Evolutionary conservation across 2,329 filamentous ascomycete genomes (phyloP).

Genomic region (Biscogniauxia mediterranea): DNA sequence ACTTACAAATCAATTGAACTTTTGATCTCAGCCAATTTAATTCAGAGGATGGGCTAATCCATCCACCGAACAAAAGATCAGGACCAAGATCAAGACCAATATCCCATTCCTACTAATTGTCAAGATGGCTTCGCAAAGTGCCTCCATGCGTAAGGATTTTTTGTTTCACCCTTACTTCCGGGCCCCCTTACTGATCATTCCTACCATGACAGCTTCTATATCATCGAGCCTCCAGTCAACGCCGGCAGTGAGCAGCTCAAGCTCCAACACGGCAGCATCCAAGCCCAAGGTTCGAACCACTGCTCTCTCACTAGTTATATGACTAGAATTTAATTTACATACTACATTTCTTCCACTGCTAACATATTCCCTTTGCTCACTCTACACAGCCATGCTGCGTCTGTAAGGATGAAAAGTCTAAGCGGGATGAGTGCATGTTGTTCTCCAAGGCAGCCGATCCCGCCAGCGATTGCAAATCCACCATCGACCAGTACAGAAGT

Average conservation of each 20-base stretch:
- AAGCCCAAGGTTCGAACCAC: constrained; percentile 33
- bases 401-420: constrained; percentile 91
- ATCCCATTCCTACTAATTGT: constrained; percentile 2
- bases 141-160: constrained; percentile 24
- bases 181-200: constrained; percentile 12
- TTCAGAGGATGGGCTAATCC: background rate
- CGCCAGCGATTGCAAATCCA: constrained; percentile 75
- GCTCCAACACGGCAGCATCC: constrained; percentile 21
- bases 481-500: constrained; percentile 80
- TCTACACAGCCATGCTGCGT: constrained; percentile 85
- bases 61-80: constrained; percentile 8
- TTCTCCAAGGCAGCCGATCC: constrained; percentile 86
- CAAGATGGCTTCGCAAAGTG: constrained; percentile 20
- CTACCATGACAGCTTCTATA: constrained; percentile 28
- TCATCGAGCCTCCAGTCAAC: constrained; percentile 25
- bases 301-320: background rate
- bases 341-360: background rate
- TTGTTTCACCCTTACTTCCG: background rate
- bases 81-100: background rate
- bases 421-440: constrained; percentile 97
- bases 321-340: background rate
- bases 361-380: background rate
- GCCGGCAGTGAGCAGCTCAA: constrained; percentile 15
- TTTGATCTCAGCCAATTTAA: background rate
- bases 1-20: background rate